phyloP scores from a whole-genome alignment of 2,329 filamentous ascomycete genomes.

The Phialophora expanda region DNA sequence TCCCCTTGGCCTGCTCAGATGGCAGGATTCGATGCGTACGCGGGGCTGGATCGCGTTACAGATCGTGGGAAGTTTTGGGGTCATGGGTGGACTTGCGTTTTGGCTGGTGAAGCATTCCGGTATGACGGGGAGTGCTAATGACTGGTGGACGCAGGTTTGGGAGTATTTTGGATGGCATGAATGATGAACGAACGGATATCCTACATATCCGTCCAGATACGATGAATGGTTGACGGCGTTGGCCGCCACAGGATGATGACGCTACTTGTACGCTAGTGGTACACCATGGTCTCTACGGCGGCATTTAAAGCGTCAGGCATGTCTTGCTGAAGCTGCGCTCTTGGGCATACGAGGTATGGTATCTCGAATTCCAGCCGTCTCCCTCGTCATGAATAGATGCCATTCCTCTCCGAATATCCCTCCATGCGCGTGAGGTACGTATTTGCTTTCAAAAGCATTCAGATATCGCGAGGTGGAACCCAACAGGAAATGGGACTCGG shows the following conservation, averaged over 20 bases:
- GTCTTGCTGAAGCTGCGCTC: background rate
- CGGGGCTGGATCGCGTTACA: slow-evolving; percentile 72
- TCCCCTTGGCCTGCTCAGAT: slow-evolving; percentile 76
- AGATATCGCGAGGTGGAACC: background rate
- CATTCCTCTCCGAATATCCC: background rate
- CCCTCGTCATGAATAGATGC: background rate
- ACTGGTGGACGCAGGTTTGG: slow-evolving; percentile 38
- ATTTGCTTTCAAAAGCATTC: background rate
- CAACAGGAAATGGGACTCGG: background rate
- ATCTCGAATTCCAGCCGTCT: background rate
- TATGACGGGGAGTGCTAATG: slow-evolving; percentile 37
- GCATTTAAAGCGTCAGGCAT: background rate
- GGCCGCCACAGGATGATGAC: background rate
- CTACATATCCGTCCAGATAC: background rate
- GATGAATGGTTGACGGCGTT: background rate
- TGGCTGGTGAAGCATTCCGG: slow-evolving; percentile 60
- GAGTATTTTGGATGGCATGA: slow-evolving; percentile 30
- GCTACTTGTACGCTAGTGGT: background rate
- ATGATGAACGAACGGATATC: slow-evolving; percentile 5
- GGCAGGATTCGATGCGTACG: slow-evolving; percentile 69
- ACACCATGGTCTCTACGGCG: background rate
- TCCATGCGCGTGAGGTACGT: background rate
- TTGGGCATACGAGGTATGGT: too few species aligned
- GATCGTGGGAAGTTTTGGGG: slow-evolving; percentile 73
- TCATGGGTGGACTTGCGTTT: slow-evolving; percentile 73